Conservation (phyloP, 805 yeast species). For the Wickerhamiella australiensis region DNA sequence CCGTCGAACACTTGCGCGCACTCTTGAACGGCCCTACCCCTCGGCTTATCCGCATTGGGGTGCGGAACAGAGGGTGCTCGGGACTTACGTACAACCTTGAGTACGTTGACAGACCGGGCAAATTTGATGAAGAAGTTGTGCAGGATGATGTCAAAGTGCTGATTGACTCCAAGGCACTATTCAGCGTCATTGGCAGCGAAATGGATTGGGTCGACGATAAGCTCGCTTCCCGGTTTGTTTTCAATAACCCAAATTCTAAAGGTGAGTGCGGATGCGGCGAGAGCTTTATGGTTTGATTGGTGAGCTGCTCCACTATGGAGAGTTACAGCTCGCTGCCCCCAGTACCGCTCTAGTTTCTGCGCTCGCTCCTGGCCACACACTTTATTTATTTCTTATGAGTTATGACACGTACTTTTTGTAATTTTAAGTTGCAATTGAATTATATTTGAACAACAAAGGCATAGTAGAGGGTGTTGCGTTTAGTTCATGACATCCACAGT, state of each 20-base stretch:
- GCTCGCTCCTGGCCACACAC: too few relatives aligned
- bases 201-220: conserved; percentile 99
- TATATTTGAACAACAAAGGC: too few relatives aligned
- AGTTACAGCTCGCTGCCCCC: too few relatives aligned
- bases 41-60: conserved; percentile 80
- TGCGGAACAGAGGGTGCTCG: conserved; percentile 93
- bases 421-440: too few relatives aligned
- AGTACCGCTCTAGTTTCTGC: too few relatives aligned
- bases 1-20: conserved; percentile 55
- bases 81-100: conserved; percentile 86
- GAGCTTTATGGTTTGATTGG: conserved; percentile 73
- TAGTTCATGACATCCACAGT: too few relatives aligned
- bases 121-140: conserved; percentile 81
- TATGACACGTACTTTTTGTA: background rate
- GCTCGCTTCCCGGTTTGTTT: conserved; percentile 75
- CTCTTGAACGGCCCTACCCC: conserved; percentile 75
- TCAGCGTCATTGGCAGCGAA: conserved; percentile 90
- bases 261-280: conserved; percentile 99
- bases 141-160: conserved; percentile 90
- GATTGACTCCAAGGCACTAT: conserved; percentile 90
- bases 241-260: conserved; percentile 90
- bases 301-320: background rate
- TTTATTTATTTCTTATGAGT: background rate
- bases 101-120: conserved; percentile 82
- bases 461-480: too few relatives aligned